These are phyloP conservation scores for Lentinula guzmanii DNA, from an alignment of 768 basidiomycete species.

Conservation along the genomic window DNA sequence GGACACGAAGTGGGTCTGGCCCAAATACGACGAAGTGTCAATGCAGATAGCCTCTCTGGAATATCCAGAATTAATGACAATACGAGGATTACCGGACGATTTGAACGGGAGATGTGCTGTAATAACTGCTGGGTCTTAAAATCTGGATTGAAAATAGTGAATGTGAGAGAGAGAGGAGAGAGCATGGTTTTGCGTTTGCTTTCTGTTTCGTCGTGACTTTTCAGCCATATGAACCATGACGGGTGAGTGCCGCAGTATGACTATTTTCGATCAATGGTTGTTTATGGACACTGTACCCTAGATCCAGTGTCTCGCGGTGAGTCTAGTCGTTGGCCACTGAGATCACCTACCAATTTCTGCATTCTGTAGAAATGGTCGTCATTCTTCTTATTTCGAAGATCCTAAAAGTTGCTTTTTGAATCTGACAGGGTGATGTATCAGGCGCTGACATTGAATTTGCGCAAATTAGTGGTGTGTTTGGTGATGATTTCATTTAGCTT, in stretches of 20 bases:
- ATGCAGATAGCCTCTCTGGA: conserved; percentile 1
- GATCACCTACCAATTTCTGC: not conserved
- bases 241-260: not conserved
- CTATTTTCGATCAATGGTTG: not conserved
- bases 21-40: not conserved
- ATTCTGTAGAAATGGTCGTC: not conserved
- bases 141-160: not conserved
- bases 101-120: conserved; percentile 4
- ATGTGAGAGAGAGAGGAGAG: not conserved
- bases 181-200: not conserved
- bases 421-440: not conserved
- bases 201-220: not conserved
- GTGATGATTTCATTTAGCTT: not conserved
- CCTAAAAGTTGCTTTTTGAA: not conserved
- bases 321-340: not conserved
- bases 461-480: not conserved
- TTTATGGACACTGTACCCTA: not conserved
- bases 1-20: conserved; percentile 1
- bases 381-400: not conserved
- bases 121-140: conserved; percentile 1
- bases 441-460: not conserved
- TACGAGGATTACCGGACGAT: not conserved
- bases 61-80: not conserved
- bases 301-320: not conserved
- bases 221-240: not conserved